These are phyloP conservation scores for Alternaria sp. DNA, from an alignment of 2,329 filamentous ascomycete genomes.

Conservation along the genomic window DNA sequence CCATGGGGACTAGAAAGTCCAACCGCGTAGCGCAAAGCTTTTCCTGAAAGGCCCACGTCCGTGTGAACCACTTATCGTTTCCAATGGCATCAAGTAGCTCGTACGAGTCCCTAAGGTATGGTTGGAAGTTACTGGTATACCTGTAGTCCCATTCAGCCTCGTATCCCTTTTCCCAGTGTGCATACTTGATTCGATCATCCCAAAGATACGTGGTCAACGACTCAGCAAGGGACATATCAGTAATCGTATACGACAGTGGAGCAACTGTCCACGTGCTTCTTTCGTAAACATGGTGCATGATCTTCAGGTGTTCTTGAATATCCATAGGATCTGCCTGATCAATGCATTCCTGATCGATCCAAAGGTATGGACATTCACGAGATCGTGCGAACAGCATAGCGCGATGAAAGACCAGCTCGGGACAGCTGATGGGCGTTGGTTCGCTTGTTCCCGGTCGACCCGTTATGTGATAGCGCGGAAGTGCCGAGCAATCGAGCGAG, in stretches of 20 bases:
- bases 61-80: neutral
- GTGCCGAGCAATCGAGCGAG: too few species aligned
- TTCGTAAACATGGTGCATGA: neutral
- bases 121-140: too few species aligned
- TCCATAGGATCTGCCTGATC: neutral
- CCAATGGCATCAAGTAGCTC: neutral
- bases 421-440: neutral
- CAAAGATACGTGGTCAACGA: neutral
- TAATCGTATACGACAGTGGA: neutral
- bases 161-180: too few species aligned
- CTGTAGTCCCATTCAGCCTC: too few species aligned
- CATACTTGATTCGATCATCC: too few species aligned
- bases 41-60: neutral
- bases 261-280: neutral
- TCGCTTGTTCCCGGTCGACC: fast-evolving
- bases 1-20: too few species aligned
- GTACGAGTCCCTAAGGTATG: too few species aligned
- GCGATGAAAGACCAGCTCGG: neutral
- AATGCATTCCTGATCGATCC: neutral
- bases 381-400: neutral
- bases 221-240: neutral
- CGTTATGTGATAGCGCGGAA: neutral
- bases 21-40: too few species aligned
- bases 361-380: fast-evolving
- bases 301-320: neutral